A percentile compares a stretch with the other conserved stretches of the same genome.
phyloP scores from a whole-genome alignment of 306 rosid species.

The Pyrus betulifolia region DNA sequence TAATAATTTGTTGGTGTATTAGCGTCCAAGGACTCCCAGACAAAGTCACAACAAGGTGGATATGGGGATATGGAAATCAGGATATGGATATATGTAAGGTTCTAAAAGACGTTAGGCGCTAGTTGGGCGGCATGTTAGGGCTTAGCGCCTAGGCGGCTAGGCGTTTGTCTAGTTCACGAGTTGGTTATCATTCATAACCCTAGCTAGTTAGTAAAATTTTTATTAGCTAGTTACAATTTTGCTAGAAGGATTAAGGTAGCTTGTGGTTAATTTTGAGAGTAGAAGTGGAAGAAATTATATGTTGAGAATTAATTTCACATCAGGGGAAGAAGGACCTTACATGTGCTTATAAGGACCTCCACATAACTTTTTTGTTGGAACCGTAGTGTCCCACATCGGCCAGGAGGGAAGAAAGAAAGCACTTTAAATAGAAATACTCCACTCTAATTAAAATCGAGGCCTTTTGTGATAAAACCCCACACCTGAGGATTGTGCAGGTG shows the following conservation, averaged over 20 bases:
- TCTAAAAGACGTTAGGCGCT: too few relatives aligned
- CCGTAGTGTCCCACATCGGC: too few relatives aligned
- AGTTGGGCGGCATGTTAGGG: accelerated
- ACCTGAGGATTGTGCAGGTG: too few relatives aligned
- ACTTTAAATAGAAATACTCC: too few relatives aligned
- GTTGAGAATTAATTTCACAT: too few relatives aligned
- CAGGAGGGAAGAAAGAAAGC: too few relatives aligned
- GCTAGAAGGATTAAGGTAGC: background rate
- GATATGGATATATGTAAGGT: background rate
- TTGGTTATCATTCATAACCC: background rate
- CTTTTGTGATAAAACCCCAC: too few relatives aligned
- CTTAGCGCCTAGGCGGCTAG: too few relatives aligned
- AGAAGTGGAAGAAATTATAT: background rate
- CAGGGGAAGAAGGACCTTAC: too few relatives aligned
- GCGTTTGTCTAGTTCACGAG: background rate
- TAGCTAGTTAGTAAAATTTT: background rate
- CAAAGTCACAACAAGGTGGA: background rate
- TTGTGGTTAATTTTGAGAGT: background rate
- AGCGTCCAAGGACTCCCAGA: background rate
- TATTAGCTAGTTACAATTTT: background rate
- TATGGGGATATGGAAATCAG: background rate
- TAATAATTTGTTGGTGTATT: slow-evolving; percentile 10
- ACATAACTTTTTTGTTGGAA: too few relatives aligned
- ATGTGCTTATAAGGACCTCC: too few relatives aligned
- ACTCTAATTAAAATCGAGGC: too few relatives aligned